A percentile compares a stretch with the other conserved stretches of the same genome.
phyloP scores from a whole-genome alignment of 148 eudicot species.

The Euryodendron excelsum region DNA sequence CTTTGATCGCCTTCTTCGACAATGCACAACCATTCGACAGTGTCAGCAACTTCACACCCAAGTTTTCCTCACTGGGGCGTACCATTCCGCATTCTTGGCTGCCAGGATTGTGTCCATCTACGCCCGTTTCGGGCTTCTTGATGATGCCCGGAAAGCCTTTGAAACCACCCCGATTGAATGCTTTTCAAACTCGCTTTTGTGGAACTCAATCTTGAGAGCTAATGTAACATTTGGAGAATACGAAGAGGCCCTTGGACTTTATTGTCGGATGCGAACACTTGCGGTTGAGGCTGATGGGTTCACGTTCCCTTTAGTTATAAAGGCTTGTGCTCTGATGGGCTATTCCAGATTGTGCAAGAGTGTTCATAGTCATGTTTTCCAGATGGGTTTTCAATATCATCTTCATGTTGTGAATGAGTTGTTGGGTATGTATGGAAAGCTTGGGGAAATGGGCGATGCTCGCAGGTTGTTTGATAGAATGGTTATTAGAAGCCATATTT shows the following conservation, averaged over 20 bases:
- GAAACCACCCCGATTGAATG: slow-evolving; percentile 27
- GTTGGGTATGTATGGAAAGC: slow-evolving; percentile 51
- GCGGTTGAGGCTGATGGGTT: slow-evolving; percentile 48
- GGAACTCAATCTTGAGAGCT: slow-evolving; percentile 62
- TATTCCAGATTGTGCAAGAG: slow-evolving; percentile 22
- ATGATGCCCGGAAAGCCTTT: slow-evolving; percentile 46
- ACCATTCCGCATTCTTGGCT: slow-evolving; percentile 37
- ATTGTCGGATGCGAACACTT: slow-evolving; percentile 34
- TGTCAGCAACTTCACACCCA: slow-evolving; percentile 41
- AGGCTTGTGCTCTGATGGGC: slow-evolving; percentile 45
- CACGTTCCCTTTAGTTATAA: slow-evolving; percentile 55
- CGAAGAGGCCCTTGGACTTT: slow-evolving; percentile 31
- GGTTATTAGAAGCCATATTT: slow-evolving; percentile 40
- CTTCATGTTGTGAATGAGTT: slow-evolving; percentile 52
- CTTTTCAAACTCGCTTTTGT: slow-evolving; percentile 31
- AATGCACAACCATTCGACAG: slow-evolving; percentile 29
- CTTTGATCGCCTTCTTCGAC: slow-evolving; percentile 40
- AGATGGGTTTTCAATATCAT: slow-evolving; percentile 43
- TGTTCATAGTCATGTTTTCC: slow-evolving; percentile 50
- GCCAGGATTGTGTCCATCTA: slow-evolving; percentile 45
- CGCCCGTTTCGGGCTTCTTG: slow-evolving; percentile 31
- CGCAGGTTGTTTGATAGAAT: slow-evolving; percentile 48
- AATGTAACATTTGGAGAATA: slow-evolving; percentile 27
- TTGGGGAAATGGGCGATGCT: slow-evolving; percentile 41
- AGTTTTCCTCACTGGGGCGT: slow-evolving; percentile 27